Conservation (phyloP, 2,329 filamentous ascomycete species). For the Fusarium sororula region DNA sequence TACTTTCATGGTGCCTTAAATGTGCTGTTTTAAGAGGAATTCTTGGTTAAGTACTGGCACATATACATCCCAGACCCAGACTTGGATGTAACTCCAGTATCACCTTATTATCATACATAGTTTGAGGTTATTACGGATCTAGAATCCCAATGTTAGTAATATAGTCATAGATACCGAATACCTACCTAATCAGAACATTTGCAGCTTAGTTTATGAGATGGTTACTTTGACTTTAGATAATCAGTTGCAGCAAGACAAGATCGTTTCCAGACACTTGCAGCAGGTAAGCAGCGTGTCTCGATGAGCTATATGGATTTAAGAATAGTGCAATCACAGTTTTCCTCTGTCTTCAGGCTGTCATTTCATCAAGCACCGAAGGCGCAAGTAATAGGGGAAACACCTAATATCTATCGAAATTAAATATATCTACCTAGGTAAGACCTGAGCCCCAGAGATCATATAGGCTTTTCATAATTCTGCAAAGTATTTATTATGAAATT, state of each 20-base stretch:
- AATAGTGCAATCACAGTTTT: background rate
- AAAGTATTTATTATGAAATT: background rate
- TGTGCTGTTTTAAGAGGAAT: background rate
- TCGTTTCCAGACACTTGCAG: background rate
- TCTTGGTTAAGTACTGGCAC: background rate
- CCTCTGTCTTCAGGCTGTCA: background rate
- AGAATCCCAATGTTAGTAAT: background rate
- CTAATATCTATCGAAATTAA: background rate
- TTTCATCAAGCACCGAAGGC: background rate
- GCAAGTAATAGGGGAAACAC: background rate
- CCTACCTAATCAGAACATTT: background rate
- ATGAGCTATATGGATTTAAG: background rate
- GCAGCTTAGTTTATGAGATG: background rate
- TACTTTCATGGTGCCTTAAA: background rate
- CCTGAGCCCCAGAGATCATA: background rate
- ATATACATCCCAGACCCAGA: slow-evolving; percentile 4
- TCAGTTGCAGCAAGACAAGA: background rate
- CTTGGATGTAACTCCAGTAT: background rate
- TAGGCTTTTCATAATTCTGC: background rate
- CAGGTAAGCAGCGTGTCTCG: background rate
- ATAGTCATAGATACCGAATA: background rate
- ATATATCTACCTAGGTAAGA: background rate
- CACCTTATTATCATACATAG: background rate
- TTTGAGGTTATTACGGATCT: background rate
- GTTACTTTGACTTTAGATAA: background rate